A percentile compares a stretch with the other conserved stretches of the same genome.
phyloP scores from a whole-genome alignment of 208 protist species.

The Acanthamoeba lenticulata region DNA sequence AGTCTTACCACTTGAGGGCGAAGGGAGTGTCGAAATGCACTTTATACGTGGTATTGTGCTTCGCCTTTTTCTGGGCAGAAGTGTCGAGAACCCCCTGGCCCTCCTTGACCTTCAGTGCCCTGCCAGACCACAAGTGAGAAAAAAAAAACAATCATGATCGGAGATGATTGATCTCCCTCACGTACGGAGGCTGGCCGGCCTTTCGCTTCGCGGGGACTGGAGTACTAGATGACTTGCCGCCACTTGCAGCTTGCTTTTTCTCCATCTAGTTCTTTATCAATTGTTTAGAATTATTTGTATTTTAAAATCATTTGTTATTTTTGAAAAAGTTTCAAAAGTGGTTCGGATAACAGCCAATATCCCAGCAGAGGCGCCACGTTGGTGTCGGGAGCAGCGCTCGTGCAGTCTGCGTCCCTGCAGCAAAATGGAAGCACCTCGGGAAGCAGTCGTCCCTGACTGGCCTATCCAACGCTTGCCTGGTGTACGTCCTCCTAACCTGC shows the following conservation, averaged over 20 bases:
- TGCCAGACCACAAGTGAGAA: background rate
- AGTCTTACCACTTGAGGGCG: background rate
- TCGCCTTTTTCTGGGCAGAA: background rate
- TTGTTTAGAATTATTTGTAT: no score
- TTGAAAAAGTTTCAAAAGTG: no score
- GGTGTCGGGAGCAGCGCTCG: no score
- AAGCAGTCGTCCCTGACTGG: background rate
- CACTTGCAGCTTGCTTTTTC: background rate
- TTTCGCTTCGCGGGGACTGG: background rate
- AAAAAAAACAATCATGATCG: background rate
- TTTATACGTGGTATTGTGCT: background rate
- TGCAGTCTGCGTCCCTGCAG: no score
- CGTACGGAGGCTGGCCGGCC: background rate
- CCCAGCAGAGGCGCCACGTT: no score
- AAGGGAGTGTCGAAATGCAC: background rate
- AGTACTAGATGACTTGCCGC: background rate
- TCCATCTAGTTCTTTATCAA: background rate
- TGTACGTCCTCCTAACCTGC: no score
- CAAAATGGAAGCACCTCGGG: background rate
- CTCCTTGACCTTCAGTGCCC: background rate
- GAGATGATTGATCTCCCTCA: no score
- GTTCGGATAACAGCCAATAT: no score
- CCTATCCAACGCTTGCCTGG: background rate
- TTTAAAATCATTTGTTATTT: no score
- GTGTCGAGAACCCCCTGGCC: background rate